Conservation (phyloP, 805 yeast species). For the Lachancea thermotolerans region DNA sequence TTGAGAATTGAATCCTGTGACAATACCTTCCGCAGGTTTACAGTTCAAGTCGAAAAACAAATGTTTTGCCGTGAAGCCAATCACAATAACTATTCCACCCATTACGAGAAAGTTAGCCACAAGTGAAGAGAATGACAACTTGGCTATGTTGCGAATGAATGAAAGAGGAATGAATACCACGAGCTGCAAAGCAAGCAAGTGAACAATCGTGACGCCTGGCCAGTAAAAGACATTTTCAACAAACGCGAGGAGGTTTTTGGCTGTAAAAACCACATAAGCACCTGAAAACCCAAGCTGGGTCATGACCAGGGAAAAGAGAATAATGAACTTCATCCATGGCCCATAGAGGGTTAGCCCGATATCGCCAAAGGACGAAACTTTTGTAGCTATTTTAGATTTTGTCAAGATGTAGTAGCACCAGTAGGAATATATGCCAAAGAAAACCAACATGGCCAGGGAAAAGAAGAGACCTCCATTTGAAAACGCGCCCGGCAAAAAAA, state of each 20-base stretch:
- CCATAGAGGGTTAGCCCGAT: conserved; percentile 64
- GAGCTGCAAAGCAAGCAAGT: conserved; percentile 49
- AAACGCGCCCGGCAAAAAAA: conserved; percentile 64
- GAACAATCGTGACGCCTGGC: conserved; percentile 32
- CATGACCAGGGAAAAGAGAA: conserved; percentile 54
- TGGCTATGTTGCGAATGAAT: conserved; percentile 68
- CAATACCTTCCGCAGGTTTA: conserved; percentile 49
- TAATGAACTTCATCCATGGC: conserved; percentile 53
- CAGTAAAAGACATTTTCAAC: conserved; percentile 41
- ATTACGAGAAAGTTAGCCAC: conserved; percentile 66
- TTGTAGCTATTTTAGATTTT: conserved; percentile 48
- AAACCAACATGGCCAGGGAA: conserved; percentile 43
- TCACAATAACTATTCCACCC: conserved; percentile 56
- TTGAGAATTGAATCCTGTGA: conserved; percentile 43
- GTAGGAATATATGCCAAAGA: conserved; percentile 64
- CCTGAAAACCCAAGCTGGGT: conserved; percentile 79
- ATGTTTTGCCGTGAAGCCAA: conserved; percentile 43
- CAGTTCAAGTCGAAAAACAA: conserved; percentile 21
- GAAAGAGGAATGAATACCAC: conserved; percentile 60
- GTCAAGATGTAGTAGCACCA: conserved; percentile 72
- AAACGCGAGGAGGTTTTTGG: conserved; percentile 65
- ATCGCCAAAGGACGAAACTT: conserved; percentile 73
- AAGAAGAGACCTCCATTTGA: conserved; percentile 66
- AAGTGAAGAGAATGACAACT: conserved; percentile 62
- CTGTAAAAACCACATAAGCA: conserved; percentile 73